phyloP scores from a whole-genome alignment of 139 green algal species.

The Eudorina sp. region DNA sequence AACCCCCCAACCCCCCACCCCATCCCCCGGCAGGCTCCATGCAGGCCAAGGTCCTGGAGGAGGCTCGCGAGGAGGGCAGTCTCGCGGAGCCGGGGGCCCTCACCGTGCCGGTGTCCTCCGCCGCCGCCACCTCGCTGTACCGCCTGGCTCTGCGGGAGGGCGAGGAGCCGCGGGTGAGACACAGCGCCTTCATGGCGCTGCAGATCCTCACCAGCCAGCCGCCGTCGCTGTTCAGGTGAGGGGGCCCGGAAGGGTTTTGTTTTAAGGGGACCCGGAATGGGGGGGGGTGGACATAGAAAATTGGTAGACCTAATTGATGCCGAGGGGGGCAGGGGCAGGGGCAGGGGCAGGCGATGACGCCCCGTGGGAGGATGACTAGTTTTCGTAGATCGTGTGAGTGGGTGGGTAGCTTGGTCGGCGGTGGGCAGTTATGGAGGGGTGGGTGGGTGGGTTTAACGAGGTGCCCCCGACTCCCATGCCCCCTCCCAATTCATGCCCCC shows the following conservation, averaged over 20 bases:
- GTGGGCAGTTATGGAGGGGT: neutral
- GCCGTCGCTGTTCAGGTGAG: conserved; percentile 44
- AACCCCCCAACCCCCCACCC: too few relatives aligned
- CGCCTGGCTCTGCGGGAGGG: conserved; percentile 7
- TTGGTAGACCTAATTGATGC: too few relatives aligned
- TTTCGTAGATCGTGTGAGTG: too few relatives aligned
- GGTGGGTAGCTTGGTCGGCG: neutral
- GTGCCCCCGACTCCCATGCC: neutral
- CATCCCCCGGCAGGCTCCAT: conserved; percentile 27
- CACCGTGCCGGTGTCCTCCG: neutral
- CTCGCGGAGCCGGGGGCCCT: neutral
- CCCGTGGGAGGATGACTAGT: too few relatives aligned
- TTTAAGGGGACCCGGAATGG: neutral
- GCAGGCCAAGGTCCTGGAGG: conserved; percentile 33
- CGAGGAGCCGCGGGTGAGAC: neutral
- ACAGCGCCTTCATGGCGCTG: conserved; percentile 42
- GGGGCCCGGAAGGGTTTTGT: neutral
- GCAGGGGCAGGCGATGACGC: neutral
- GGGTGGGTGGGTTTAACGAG: neutral
- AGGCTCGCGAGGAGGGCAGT: conserved; percentile 20
- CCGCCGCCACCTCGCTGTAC: neutral
- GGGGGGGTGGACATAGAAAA: neutral
- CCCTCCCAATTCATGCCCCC: neutral
- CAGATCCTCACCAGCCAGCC: conserved; percentile 38
- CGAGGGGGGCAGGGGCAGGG: neutral